Evolutionary conservation across 2,329 filamentous ascomycete species (phyloP).

Genomic region (Whalleya microplaca): DNA sequence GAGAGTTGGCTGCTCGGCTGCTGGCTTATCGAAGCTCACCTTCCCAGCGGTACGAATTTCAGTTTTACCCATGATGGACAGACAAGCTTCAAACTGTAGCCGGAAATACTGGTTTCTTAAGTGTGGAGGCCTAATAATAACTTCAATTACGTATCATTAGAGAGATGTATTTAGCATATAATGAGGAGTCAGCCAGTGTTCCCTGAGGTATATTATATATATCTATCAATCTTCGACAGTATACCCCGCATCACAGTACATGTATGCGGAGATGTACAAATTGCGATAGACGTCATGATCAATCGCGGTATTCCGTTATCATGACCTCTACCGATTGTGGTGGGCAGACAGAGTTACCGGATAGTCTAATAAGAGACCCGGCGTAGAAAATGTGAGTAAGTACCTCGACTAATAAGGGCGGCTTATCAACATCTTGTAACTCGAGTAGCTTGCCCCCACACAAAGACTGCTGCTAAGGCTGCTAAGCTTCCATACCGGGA

Average conservation of each 20-base stretch:
- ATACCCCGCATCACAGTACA: conserved; percentile 30
- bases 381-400: neutral
- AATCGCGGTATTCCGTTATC: conserved; percentile 2
- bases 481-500: too few species aligned
- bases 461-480: neutral
- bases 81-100: neutral
- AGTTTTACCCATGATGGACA: conserved; percentile 39
- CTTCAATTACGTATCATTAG: neutral
- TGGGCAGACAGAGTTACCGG: neutral
- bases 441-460: neutral
- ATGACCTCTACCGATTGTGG: neutral
- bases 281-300: conserved; percentile 15
- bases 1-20: conserved; percentile 68
- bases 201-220: too few species aligned
- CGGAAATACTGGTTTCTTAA: neutral
- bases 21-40: conserved; percentile 73
- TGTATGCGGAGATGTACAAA: conserved; percentile 12
- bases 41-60: conserved; percentile 73
- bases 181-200: too few species aligned
- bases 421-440: conserved; percentile 1
- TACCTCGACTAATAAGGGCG: neutral
- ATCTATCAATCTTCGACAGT: neutral
- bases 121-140: neutral
- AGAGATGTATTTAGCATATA: too few species aligned
- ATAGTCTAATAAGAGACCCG: neutral